These are phyloP conservation scores for Coprinopsis sp. DNA, from an alignment of 768 basidiomycete species.

Conservation along the genomic window DNA sequence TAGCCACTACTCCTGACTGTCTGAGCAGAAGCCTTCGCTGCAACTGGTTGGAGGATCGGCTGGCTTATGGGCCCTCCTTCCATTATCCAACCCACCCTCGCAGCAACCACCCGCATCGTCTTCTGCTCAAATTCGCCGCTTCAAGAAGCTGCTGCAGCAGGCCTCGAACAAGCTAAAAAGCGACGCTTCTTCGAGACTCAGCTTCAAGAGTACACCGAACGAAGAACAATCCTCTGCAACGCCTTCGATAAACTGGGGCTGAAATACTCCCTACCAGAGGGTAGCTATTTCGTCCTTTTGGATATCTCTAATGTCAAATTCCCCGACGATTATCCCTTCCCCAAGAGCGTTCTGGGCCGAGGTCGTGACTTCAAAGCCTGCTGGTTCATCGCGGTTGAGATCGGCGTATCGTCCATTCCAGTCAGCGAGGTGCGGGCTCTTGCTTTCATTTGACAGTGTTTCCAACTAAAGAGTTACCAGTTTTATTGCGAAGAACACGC, in stretches of 20 bases:
- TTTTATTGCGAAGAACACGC: constrained; percentile 92
- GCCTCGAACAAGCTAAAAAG: constrained; percentile 73
- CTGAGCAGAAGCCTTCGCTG: constrained; percentile 82
- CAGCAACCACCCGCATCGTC: constrained; percentile 89
- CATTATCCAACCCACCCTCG: constrained; percentile 82
- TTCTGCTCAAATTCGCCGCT: constrained; percentile 94
- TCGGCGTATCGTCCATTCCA: constrained; percentile 91
- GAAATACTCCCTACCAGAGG: constrained; percentile 84
- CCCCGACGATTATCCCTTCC: constrained; percentile 83
- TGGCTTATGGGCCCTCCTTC: constrained; percentile 88
- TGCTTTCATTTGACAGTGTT: background rate
- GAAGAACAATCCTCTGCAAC: constrained; percentile 67
- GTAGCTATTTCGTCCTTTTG: constrained; percentile 86
- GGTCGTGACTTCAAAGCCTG: constrained; percentile 93
- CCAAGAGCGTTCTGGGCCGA: constrained; percentile 65
- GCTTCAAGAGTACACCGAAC: constrained; percentile 69
- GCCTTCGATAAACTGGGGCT: constrained; percentile 83
- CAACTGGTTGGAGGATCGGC: constrained; percentile 96
- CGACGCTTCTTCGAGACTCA: constrained; percentile 78
- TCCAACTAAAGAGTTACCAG: constrained; percentile 38
- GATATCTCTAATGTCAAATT: constrained; percentile 75
- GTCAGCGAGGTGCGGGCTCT: constrained; percentile 79
- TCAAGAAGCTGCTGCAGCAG: constrained; percentile 91
- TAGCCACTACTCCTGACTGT: background rate
- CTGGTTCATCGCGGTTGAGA: constrained; percentile 90